Percentiles rank a stretch among this genome's conserved stretches.
These are phyloP conservation scores for Trichophyton equinum DNA, from an alignment of 2,329 filamentous ascomycete genomes.

Conservation along the genomic window DNA sequence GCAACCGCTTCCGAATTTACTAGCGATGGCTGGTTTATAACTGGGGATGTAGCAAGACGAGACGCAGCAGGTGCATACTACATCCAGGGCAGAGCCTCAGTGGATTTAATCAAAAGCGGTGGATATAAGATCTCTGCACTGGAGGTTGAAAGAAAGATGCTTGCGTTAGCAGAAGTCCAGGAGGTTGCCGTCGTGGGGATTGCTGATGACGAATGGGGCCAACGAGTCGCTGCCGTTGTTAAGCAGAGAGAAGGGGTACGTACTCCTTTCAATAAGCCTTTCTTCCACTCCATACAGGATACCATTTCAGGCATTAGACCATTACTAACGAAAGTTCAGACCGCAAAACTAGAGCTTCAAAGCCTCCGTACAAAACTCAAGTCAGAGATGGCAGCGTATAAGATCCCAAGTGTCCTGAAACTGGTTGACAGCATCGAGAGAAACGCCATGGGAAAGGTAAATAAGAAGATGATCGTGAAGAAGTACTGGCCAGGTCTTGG, in stretches of 20 bases:
- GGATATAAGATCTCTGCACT: constrained; percentile 45
- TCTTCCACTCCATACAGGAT: background rate
- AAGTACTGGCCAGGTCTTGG: constrained; percentile 24
- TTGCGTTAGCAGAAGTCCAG: constrained; percentile 36
- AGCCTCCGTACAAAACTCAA: constrained; percentile 41
- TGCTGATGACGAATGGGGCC: constrained; percentile 42
- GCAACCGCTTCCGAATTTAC: constrained; percentile 37
- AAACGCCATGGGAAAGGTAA: constrained; percentile 88
- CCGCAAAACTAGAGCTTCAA: constrained; percentile 17
- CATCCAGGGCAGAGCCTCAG: constrained; percentile 41
- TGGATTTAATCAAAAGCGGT: constrained; percentile 45
- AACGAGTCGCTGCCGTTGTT: constrained; percentile 43
- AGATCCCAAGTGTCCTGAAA: constrained; percentile 81
- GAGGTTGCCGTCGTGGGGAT: constrained; percentile 44
- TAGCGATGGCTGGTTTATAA: constrained; percentile 38
- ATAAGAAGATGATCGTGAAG: constrained; percentile 30
- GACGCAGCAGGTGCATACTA: constrained; percentile 35
- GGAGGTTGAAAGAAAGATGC: constrained; percentile 43
- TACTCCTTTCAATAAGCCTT: background rate
- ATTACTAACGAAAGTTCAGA: constrained; percentile 7
- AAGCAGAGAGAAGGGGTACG: constrained; percentile 28
- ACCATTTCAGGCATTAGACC: no score
- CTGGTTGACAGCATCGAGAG: constrained; percentile 67
- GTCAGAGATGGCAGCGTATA: constrained; percentile 65
- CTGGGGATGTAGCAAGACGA: constrained; percentile 34